These are phyloP conservation scores for Cladosporium sp. DNA, from an alignment of 2,329 filamentous ascomycete genomes.

Conservation along the genomic window DNA sequence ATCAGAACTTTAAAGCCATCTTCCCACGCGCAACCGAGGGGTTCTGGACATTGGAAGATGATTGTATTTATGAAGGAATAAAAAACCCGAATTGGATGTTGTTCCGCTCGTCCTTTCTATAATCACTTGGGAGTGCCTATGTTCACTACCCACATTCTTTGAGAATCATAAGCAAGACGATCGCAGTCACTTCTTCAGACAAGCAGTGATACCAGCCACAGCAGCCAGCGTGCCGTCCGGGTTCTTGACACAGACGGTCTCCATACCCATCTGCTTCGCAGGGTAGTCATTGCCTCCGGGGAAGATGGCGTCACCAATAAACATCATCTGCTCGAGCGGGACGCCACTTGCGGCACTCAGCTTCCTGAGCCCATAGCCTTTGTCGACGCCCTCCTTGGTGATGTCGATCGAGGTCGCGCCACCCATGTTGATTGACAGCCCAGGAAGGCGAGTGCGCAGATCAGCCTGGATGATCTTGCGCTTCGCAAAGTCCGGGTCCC, in stretches of 20 bases:
- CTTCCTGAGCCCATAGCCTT: constrained; percentile 30
- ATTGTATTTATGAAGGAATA: too few relatives aligned
- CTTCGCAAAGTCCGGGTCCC: constrained; percentile 40
- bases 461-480: constrained; percentile 38
- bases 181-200: constrained; percentile 13
- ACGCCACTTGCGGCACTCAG: constrained; percentile 30
- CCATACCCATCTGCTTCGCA: constrained; percentile 31
- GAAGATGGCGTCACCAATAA: constrained; percentile 41
- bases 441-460: constrained; percentile 33
- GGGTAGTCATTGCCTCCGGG: constrained; percentile 40
- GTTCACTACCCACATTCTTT: too few relatives aligned
- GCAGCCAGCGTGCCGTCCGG: constrained; percentile 26
- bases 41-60: too few relatives aligned
- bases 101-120: too few relatives aligned
- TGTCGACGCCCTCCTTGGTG: constrained; percentile 37
- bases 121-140: too few relatives aligned
- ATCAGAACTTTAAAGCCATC: too few relatives aligned
- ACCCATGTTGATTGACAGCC: constrained; percentile 40
- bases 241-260: constrained; percentile 24
- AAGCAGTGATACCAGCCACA: constrained; percentile 23
- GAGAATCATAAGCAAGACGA: too few relatives aligned
- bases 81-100: too few relatives aligned
- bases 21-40: too few relatives aligned
- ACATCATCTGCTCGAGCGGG: constrained; percentile 36
- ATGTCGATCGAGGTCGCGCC: constrained; percentile 41